phyloP scores from a whole-genome alignment of 192 early-diverging fungal species.

The Podila horticola region DNA sequence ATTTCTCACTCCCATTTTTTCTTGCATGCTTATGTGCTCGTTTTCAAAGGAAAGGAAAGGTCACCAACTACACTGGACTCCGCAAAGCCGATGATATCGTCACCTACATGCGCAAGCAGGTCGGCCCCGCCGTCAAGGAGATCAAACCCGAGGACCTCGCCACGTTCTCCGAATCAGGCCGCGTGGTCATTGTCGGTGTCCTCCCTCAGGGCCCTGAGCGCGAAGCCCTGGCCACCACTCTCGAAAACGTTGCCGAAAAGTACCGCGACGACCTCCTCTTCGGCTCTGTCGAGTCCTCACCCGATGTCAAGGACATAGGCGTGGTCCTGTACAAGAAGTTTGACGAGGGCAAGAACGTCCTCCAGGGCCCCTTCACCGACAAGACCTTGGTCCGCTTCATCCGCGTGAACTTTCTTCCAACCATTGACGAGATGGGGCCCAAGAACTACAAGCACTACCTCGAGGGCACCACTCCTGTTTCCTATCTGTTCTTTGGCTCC shows the following conservation, averaged over 20 bases:
- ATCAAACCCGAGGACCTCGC: slow-evolving; percentile 73
- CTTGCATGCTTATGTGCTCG: background rate
- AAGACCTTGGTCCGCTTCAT: slow-evolving; percentile 71
- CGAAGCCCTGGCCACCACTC: slow-evolving; percentile 61
- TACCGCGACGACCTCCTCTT: slow-evolving; percentile 89
- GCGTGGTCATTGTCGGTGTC: slow-evolving; percentile 90
- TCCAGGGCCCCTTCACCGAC: slow-evolving; percentile 63
- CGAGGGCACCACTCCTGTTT: slow-evolving; percentile 84
- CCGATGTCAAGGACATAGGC: slow-evolving; percentile 57
- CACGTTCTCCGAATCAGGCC: slow-evolving; percentile 79
- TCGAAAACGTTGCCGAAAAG: slow-evolving; percentile 73
- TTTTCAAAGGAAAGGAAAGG: slow-evolving; percentile 60
- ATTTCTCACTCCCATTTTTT: background rate
- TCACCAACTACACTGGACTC: slow-evolving; percentile 84
- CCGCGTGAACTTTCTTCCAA: slow-evolving; percentile 79
- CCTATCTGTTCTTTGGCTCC: slow-evolving; percentile 81
- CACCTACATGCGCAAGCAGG: slow-evolving; percentile 91
- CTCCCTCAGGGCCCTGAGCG: slow-evolving; percentile 64
- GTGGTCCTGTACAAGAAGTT: slow-evolving; percentile 89
- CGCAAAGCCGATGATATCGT: slow-evolving; percentile 87
- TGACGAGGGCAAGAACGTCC: slow-evolving; percentile 83
- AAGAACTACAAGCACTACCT: slow-evolving; percentile 89
- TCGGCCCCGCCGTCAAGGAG: slow-evolving; percentile 79
- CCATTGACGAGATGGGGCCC: slow-evolving; percentile 86
- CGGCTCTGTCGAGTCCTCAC: slow-evolving; percentile 67